Conservation (phyloP, 208 protist genomes). For the Trypanosoma rangeli region DNA sequence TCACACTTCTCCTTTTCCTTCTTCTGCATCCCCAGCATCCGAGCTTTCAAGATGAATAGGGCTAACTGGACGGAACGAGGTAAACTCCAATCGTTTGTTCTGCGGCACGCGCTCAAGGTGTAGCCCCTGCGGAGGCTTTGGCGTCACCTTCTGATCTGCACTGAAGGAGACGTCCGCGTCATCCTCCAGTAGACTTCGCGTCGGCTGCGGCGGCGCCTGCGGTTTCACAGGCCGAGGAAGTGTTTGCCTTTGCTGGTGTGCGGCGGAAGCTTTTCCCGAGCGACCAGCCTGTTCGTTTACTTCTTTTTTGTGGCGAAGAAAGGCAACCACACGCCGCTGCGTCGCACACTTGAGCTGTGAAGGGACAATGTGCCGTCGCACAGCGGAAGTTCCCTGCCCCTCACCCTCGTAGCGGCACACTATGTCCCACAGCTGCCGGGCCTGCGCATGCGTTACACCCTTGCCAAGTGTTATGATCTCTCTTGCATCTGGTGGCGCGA, state of each 20-base stretch:
- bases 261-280: not conserved
- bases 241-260: constrained; percentile 1
- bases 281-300: constrained; percentile 12
- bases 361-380: constrained; percentile 42
- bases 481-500: constrained; percentile 37
- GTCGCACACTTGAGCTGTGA: constrained; percentile 58
- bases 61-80: constrained; percentile 59
- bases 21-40: constrained; percentile 20
- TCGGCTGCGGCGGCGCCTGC: constrained; percentile 16
- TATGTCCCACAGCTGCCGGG: constrained; percentile 38
- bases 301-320: constrained; percentile 24
- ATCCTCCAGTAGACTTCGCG: constrained; percentile 33
- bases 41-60: constrained; percentile 55
- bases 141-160: constrained; percentile 33
- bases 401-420: constrained; percentile 61
- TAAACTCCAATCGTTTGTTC: constrained; percentile 48
- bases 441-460: constrained; percentile 29
- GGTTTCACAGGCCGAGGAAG: constrained; percentile 24
- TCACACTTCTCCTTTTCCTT: not conserved
- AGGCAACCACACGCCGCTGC: constrained; percentile 60
- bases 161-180: constrained; percentile 49
- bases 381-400: constrained; percentile 17
- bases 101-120: constrained; percentile 82
- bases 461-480: constrained; percentile 43
- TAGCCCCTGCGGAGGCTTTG: constrained; percentile 5